Base-by-base conservation (phyloP, 2,329 filamentous ascomycete species). In the Fonsecaea monophora region DNA sequence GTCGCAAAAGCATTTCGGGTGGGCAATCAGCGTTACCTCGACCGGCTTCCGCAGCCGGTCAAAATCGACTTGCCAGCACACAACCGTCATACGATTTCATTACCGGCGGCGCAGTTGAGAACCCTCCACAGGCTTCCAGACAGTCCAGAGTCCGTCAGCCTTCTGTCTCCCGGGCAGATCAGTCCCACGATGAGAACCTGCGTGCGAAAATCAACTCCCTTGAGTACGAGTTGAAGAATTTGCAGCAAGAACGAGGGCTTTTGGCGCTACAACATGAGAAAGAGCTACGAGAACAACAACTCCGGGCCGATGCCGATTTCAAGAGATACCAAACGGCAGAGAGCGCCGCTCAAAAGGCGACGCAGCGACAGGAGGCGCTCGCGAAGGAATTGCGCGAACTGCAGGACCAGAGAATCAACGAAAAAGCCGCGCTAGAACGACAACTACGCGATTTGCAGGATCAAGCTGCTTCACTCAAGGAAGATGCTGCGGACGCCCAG, bases 191-290 rank as follows among this genome's bases (percentile, higher is more conserved):
- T 67, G 94, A 98, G 74, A 90, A 94, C 70, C 84, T 98, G 32
- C 94, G 94, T 75, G 92, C 94, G 1, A 92, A 97, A 78, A 83
- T 98, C 50, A 95, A 94, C 68, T 92, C 92, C 0, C 82, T 97
- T 59, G 90, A 89, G 68, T 99, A 97, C 80, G 92, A 94, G 66
- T 85, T 97, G 71, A 91, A 93, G 74, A 94, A 91, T 18, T 82
- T 92, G 61, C 94, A 94, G 74, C 92, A 97, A 73, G 94, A 98
- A 75, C 90, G 91, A 73, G 92, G 96, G 65, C 86, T 97, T 73
- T 83, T 89, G 56, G 85, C 88, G 9, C 83, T 97, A 15, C 89
- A 92, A 68, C 91, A 95, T 73, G 90, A 92, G 71, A 91, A 92
- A 73, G 94, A 97, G 74, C 78, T 97, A 25, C 88, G 94, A 68